These are phyloP conservation scores for Senna tora DNA, from an alignment of 306 rosid species.

Conservation along the genomic window DNA sequence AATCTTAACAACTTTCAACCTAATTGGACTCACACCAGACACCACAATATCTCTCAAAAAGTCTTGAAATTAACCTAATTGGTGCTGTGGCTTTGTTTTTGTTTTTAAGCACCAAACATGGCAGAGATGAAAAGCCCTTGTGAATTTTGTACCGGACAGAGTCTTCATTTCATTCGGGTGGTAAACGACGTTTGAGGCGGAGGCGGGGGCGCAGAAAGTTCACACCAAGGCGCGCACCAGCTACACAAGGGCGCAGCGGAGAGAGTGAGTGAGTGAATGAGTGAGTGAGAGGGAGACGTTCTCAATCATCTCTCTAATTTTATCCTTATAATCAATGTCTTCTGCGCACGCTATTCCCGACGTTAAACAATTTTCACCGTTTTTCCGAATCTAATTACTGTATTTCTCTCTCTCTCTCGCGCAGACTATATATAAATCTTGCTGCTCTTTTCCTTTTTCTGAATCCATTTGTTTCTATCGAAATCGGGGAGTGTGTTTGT, in stretches of 20 bases:
- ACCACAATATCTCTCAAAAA: no score
- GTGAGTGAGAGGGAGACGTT: not conserved
- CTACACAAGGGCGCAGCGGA: not conserved
- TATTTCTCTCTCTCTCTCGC: not conserved
- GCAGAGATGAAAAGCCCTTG: not conserved
- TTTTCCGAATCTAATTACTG: not conserved
- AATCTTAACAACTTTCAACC: no score
- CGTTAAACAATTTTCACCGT: not conserved
- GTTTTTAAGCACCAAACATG: not conserved
- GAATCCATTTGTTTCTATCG: conserved; percentile 27
- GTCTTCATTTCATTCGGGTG: not conserved
- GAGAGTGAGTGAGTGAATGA: not conserved
- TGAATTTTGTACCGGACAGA: not conserved
- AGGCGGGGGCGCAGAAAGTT: not conserved
- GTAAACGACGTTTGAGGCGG: not conserved
- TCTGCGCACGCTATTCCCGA: not conserved
- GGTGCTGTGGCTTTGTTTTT: not conserved
- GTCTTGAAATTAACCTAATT: no score
- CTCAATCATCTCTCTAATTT: not conserved
- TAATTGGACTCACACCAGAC: no score
- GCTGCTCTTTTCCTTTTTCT: not conserved
- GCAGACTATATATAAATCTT: not conserved
- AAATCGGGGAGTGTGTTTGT: conserved; percentile 15
- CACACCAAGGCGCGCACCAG: not conserved
- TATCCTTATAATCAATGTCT: not conserved